These are phyloP conservation scores for Rugonectria rugulosa DNA, from an alignment of 2,329 filamentous ascomycete species.

Conservation along the genomic window DNA sequence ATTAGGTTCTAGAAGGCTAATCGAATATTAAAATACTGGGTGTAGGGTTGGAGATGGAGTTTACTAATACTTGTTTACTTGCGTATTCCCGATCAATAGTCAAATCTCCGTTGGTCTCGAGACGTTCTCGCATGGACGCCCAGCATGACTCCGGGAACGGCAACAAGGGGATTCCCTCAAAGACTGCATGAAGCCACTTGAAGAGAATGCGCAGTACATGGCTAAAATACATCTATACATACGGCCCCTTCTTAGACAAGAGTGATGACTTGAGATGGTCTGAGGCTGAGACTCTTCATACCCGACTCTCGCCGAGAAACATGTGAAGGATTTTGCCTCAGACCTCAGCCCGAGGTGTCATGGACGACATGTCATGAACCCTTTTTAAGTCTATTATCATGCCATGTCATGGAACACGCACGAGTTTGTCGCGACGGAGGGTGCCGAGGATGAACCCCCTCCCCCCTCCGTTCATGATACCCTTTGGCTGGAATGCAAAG, in stretches of 20 bases:
- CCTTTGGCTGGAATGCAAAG: neutral
- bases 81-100: neutral
- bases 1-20: neutral
- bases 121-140: neutral
- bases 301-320: neutral
- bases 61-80: neutral
- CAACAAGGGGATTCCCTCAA: neutral
- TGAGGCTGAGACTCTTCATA: neutral
- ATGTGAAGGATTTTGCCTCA: conserved; percentile 12
- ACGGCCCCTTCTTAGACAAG: neutral
- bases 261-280: neutral
- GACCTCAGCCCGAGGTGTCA: conserved; percentile 4
- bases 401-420: conserved; percentile 12
- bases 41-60: too few species aligned
- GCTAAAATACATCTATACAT: neutral
- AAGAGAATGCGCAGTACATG: neutral
- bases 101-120: neutral
- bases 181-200: neutral
- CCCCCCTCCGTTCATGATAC: neutral
- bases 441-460: conserved; percentile 4
- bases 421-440: neutral
- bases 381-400: neutral
- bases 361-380: conserved; percentile 7
- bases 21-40: too few species aligned
- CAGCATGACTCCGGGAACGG: neutral